These are phyloP conservation scores for Pseudopithomyces chartarum DNA, from an alignment of 2,329 filamentous ascomycete species.

Conservation along the genomic window DNA sequence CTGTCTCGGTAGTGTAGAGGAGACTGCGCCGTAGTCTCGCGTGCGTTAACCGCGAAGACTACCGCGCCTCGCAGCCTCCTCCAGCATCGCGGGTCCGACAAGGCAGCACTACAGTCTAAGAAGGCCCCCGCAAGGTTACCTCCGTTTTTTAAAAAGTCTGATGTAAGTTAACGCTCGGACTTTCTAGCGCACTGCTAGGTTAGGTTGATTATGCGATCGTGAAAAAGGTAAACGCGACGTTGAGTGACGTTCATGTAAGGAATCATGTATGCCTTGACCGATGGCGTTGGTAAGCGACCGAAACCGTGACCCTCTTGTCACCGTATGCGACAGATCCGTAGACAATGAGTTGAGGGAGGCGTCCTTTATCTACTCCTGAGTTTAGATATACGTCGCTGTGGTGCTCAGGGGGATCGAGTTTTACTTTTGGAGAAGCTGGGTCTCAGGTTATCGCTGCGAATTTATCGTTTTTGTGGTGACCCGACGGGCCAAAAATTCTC, in stretches of 20 bases:
- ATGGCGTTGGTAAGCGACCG: background rate
- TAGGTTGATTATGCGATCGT: background rate
- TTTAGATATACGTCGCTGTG: too few species aligned
- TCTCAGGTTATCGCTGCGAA: too few species aligned
- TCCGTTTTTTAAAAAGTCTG: background rate
- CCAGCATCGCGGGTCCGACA: background rate
- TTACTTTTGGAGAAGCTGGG: too few species aligned
- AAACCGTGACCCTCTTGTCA: background rate
- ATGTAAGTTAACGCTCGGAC: background rate
- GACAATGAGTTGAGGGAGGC: background rate
- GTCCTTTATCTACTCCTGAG: too few species aligned
- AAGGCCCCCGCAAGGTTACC: background rate
- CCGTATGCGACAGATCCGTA: background rate
- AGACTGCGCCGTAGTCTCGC: background rate
- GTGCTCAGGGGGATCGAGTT: too few species aligned
- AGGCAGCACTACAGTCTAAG: conserved; percentile 1
- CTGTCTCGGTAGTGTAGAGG: too few species aligned
- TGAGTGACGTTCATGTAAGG: background rate
- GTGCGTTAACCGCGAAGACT: background rate
- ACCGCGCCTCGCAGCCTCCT: background rate
- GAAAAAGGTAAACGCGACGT: background rate
- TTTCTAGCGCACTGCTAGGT: background rate
- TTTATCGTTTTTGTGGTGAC: too few species aligned
- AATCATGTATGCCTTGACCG: background rate
- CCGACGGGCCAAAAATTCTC: too few species aligned